Percentiles rank a stretch among this genome's conserved stretches.
Evolutionary conservation across 1,284 basidiomycete species (phyloP).

Genomic region (Sanghuangporus weigelae): DNA sequence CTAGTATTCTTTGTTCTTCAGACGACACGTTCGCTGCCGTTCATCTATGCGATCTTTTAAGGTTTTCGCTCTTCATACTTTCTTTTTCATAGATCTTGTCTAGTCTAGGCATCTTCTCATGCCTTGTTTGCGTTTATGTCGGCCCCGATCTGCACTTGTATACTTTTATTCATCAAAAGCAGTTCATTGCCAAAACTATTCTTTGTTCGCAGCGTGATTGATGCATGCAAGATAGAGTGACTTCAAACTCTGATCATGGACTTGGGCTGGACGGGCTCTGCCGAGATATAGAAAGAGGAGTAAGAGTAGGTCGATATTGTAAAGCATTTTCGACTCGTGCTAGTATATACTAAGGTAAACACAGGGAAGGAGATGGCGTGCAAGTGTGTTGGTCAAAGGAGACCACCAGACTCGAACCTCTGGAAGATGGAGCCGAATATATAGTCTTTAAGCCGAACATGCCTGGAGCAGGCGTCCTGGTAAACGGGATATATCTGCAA

Average conservation of each 20-base stretch:
- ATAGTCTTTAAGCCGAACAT: too few species aligned
- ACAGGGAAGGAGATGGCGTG: too few species aligned
- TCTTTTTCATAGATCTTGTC: background rate
- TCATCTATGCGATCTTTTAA: background rate
- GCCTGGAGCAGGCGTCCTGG: too few species aligned
- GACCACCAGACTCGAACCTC: too few species aligned
- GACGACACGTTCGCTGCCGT: background rate
- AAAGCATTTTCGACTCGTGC: too few species aligned
- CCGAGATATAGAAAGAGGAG: too few species aligned
- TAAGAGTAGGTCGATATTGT: too few species aligned
- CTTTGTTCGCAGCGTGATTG: background rate
- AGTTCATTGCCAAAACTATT: background rate
- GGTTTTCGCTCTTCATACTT: background rate
- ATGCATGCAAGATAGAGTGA: background rate
- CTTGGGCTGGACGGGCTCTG: background rate
- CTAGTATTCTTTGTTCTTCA: constrained; percentile 1
- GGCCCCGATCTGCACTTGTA: background rate
- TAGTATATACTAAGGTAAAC: too few species aligned
- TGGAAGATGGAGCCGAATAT: too few species aligned
- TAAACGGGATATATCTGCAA: too few species aligned
- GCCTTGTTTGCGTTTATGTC: background rate
- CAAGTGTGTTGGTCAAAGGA: too few species aligned
- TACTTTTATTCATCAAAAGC: background rate
- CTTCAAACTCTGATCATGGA: background rate
- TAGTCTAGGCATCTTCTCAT: background rate